These are phyloP conservation scores for Podila epicladia DNA, from an alignment of 192 early-diverging fungal species.

Conservation along the genomic window DNA sequence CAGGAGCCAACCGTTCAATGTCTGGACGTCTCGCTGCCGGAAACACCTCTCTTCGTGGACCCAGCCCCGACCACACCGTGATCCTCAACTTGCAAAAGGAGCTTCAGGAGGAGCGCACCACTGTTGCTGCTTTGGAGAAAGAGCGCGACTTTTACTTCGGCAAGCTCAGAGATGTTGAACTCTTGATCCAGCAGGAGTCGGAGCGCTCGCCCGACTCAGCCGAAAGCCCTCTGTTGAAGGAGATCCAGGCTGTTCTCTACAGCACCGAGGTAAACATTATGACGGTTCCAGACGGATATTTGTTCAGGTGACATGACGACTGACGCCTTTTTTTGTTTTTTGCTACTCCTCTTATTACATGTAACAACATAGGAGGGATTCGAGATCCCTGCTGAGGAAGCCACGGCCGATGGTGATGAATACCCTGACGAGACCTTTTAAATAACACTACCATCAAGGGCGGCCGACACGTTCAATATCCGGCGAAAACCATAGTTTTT, in stretches of 20 bases:
- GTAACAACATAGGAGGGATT: constrained; percentile 73
- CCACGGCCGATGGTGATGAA: constrained; percentile 45
- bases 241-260: constrained; percentile 92
- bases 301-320: neutral
- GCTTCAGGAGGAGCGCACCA: constrained; percentile 81
- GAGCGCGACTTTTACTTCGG: constrained; percentile 98
- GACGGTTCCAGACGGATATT: constrained; percentile 3
- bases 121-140: constrained; percentile 93
- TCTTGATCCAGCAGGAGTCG: constrained; percentile 84
- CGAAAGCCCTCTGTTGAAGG: constrained; percentile 69
- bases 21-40: constrained; percentile 30
- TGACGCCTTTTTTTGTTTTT: neutral
- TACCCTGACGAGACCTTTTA: constrained; percentile 75
- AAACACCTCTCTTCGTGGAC: constrained; percentile 41
- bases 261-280: constrained; percentile 71
- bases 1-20: constrained; percentile 44
- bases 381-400: constrained; percentile 74
- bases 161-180: constrained; percentile 95
- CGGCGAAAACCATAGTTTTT: neutral
- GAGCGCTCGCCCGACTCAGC: constrained; percentile 64
- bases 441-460: constrained; percentile 2
- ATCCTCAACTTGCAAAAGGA: constrained; percentile 82
- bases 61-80: constrained; percentile 65
- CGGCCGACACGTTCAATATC: no score
- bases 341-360: constrained; percentile 19